Evolutionary conservation across 108 stramenopile genomes (phyloP).

Genomic region (Hondaea fermentalgiana): DNA sequence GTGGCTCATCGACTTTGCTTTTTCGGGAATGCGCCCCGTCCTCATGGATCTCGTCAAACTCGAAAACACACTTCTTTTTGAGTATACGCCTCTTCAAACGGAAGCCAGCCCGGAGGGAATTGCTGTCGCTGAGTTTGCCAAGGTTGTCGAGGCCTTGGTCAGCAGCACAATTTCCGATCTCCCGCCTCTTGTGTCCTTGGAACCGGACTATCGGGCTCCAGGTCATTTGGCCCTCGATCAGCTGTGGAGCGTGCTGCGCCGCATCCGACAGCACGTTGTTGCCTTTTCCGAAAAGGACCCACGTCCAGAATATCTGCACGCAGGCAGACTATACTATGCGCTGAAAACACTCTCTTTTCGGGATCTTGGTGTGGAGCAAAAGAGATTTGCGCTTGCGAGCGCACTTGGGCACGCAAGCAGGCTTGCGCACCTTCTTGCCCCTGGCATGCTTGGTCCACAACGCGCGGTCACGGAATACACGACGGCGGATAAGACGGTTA

Average conservation of each 20-base stretch:
- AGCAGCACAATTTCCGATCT: not conserved
- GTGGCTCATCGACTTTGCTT: slow-evolving; percentile 15
- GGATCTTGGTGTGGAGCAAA: not conserved
- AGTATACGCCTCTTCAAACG: not conserved
- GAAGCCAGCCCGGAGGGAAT: not conserved
- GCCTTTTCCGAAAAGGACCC: not conserved
- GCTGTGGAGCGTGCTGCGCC: not conserved
- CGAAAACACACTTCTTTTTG: not conserved
- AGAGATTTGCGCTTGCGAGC: not conserved
- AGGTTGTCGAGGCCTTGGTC: not conserved
- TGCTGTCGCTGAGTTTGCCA: not conserved
- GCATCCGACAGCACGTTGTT: not conserved
- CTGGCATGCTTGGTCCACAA: not conserved
- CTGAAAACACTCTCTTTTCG: not conserved
- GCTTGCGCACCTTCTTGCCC: not conserved
- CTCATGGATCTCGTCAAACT: not conserved
- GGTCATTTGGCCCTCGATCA: not conserved
- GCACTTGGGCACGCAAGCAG: not conserved
- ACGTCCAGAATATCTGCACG: not conserved
- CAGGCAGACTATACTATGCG: not conserved
- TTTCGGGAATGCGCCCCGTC: not conserved
- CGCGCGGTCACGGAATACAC: not conserved
- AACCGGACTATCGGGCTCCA: not conserved
- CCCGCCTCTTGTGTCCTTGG: not conserved
- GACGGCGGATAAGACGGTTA: not conserved